Evolutionary conservation across 2,329 filamentous ascomycete species (phyloP).

Genomic region (Parasarocladium wereldwijsianum): DNA sequence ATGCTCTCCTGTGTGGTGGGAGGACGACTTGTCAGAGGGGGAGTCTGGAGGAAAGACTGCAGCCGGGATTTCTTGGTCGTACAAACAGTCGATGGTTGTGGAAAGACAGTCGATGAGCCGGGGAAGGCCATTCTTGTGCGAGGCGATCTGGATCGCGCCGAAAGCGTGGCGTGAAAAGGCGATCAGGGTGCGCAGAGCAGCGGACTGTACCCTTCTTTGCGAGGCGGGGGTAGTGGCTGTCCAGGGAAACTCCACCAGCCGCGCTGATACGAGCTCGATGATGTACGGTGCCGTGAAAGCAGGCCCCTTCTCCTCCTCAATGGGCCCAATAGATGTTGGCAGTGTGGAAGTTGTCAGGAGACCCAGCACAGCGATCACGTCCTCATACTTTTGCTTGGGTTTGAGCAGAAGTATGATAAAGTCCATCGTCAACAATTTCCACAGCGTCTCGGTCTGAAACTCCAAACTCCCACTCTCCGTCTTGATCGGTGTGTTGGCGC

Average conservation of each 20-base stretch:
- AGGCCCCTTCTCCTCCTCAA: conserved; percentile 29
- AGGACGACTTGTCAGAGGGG: conserved; percentile 5
- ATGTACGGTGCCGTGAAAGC: conserved; percentile 29
- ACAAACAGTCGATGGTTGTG: conserved; percentile 58
- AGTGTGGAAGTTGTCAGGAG: conserved; percentile 54
- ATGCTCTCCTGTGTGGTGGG: conserved; percentile 1
- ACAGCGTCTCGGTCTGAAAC: conserved; percentile 35
- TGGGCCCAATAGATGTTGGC: conserved; percentile 46
- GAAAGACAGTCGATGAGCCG: conserved; percentile 53
- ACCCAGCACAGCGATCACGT: conserved; percentile 49
- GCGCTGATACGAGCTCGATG: conserved; percentile 47
- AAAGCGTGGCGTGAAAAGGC: conserved; percentile 48
- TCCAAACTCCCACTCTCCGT: conserved; percentile 13
- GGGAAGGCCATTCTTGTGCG: conserved; percentile 55
- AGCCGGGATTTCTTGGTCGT: conserved; percentile 35
- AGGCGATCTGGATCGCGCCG: conserved; percentile 50
- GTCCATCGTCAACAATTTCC: conserved; percentile 51
- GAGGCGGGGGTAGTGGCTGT: conserved; percentile 18
- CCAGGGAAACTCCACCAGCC: conserved; percentile 42
- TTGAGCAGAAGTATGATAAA: conserved; percentile 54
- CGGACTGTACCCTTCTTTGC: conserved; percentile 27
- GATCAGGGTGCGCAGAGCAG: conserved; percentile 38
- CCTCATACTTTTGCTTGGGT: conserved; percentile 46
- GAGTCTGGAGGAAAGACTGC: conserved; percentile 19
- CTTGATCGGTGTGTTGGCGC: conserved; percentile 24